A percentile compares a stretch with the other conserved stretches of the same genome.
These are phyloP conservation scores for Yarrowia osloensis DNA, from an alignment of 805 yeast species.

Conservation along the genomic window DNA sequence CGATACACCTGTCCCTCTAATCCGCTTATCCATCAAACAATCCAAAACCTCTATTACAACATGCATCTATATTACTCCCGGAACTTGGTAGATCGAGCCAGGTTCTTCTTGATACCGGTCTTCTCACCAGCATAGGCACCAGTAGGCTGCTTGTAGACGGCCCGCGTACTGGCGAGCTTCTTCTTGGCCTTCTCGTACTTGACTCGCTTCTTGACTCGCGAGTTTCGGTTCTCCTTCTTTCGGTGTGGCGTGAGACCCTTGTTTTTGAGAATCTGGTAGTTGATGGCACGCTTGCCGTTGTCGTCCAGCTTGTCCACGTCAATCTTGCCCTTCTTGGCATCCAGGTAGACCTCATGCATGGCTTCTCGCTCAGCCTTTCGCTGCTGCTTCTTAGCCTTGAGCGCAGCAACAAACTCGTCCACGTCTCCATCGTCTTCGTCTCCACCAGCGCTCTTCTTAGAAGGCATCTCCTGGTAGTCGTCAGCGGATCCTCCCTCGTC, in stretches of 20 bases:
- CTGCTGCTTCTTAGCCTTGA: conserved; percentile 52
- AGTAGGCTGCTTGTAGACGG: conserved; percentile 73
- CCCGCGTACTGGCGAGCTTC: conserved; percentile 87
- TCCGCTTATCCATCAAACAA: no score
- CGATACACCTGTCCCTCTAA: no score
- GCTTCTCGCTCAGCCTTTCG: conserved; percentile 57
- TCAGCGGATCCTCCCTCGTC: conserved; percentile 47
- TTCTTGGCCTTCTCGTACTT: conserved; percentile 93
- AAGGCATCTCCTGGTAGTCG: conserved; percentile 36
- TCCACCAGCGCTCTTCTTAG: conserved; percentile 34
- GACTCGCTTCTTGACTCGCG: conserved; percentile 98
- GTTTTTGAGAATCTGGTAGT: conserved; percentile 92
- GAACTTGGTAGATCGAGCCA: conserved; percentile 84
- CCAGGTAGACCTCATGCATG: conserved; percentile 69
- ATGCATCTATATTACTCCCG: conserved; percentile 22
- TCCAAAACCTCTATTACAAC: not conserved
- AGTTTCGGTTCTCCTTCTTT: conserved; percentile 89
- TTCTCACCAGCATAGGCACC: conserved; percentile 90
- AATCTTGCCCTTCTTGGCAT: conserved; percentile 80
- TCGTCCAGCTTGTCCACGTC: conserved; percentile 64
- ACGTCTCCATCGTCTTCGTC: conserved; percentile 49
- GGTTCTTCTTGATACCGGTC: conserved; percentile 95
- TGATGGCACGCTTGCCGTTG: conserved; percentile 91
- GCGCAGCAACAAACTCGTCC: conserved; percentile 60
- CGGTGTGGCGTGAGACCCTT: conserved; percentile 93